Base-by-base conservation (phyloP, 768 basidiomycete genomes). In the Xerocomellus chrysenteron region DNA sequence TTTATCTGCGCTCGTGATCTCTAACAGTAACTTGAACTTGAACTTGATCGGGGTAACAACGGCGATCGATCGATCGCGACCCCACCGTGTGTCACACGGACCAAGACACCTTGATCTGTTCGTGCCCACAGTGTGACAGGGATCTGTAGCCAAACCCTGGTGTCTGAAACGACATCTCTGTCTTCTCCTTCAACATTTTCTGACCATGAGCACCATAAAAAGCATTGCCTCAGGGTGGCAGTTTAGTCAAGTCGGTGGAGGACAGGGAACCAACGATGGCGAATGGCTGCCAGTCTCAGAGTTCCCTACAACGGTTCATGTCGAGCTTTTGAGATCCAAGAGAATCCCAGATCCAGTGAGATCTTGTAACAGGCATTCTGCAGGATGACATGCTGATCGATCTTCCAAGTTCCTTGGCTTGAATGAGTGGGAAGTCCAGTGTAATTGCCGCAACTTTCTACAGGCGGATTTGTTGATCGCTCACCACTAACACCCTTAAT, bases 351-450 rank as follows among this genome's bases (percentile, higher is more conserved):
- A 97, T 72, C 93, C 92, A 49, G 90, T 90, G 65, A 58, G 85
- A 75, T n/a, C 13, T 52, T 42, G 14, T 40, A 48, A 33, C n/a
- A n/a, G 12, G 2, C 35, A 17, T 47, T 21, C 52, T 54, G 17
- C 16, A 36, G 24, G 47, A 33, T 16, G 49, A 47, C 26, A n/a
- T 14, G 14, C 57, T 67, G 42, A 65, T 49, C 28, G 41, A 47
- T 49, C 16, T 59, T 16, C 26, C 36, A 60, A 92, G 89, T 88
- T 88, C 59, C 62, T 90, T 43, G 90, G 87, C 12, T 74, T 93
- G 56, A 80, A 88, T 58, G 94, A 96, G 69, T 92, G 88, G 86
- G 88, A 94, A 63, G 87, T 93, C 14, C 94, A 96, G 75, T 95
- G 93, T 92, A 59, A 63, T 83, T 68, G 4, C 41, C 13, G 42